These are phyloP conservation scores for Ruellia speciosa DNA, from an alignment of 305 asterid species.

Conservation along the genomic window DNA sequence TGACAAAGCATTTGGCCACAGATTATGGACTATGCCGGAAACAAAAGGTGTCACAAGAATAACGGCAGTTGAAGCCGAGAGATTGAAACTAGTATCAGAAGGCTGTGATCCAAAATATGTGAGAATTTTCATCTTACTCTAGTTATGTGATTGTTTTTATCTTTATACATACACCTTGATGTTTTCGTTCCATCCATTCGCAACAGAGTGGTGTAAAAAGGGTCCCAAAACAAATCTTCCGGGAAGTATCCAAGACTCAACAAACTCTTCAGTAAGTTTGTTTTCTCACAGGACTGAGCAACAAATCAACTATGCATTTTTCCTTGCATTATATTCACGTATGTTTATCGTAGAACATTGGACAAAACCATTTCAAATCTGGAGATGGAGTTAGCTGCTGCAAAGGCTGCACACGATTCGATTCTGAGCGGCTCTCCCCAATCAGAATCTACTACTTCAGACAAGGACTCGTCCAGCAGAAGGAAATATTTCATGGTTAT, in stretches of 20 bases:
- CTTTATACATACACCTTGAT: background rate
- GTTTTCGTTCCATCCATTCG: constrained; percentile 18
- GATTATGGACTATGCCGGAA: constrained; percentile 60
- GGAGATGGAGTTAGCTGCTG: constrained; percentile 82
- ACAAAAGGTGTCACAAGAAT: constrained; percentile 53
- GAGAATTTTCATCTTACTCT: constrained; percentile 25
- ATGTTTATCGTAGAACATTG: constrained; percentile 38
- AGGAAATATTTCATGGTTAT: constrained; percentile 69
- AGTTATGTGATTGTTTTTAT: background rate
- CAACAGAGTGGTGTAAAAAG: constrained; percentile 45
- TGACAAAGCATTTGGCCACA: constrained; percentile 24
- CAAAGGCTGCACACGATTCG: constrained; percentile 71
- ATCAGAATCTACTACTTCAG: constrained; percentile 34
- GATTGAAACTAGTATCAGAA: constrained; percentile 61
- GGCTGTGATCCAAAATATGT: constrained; percentile 61
- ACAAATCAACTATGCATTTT: constrained; percentile 3
- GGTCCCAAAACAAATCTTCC: constrained; percentile 39
- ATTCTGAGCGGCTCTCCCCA: constrained; percentile 60
- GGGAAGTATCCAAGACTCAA: constrained; percentile 50
- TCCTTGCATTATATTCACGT: constrained; percentile 7
- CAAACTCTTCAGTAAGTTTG: constrained; percentile 47
- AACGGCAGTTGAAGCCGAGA: constrained; percentile 53
- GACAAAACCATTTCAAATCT: constrained; percentile 68
- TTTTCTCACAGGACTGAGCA: background rate
- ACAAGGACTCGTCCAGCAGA: constrained; percentile 28